These are phyloP conservation scores for Epichloe amarillans DNA, from an alignment of 2,329 filamentous ascomycete genomes.

Conservation along the genomic window DNA sequence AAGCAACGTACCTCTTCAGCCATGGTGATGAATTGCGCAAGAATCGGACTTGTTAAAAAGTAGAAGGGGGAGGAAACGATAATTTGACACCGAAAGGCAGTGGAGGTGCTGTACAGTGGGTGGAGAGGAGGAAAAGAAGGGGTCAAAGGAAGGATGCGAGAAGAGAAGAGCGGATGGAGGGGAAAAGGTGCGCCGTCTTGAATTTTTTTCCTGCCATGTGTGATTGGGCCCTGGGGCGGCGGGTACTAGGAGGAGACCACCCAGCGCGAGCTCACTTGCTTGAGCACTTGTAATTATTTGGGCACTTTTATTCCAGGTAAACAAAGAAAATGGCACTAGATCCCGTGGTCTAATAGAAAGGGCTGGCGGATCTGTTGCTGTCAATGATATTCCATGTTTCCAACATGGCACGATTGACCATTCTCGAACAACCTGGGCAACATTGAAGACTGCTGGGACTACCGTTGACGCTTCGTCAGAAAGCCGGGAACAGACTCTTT, in stretches of 20 bases:
- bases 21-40: constrained; percentile 40
- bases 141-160: constrained; percentile 13
- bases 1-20: constrained; percentile 39
- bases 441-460: no score
- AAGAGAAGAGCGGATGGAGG: constrained; percentile 15
- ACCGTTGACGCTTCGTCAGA: no score
- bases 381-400: no score
- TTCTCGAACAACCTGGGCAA: no score
- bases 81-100: constrained; percentile 10
- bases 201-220: constrained; percentile 25
- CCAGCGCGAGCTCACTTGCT: background rate
- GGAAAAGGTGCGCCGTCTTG: constrained; percentile 13
- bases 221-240: constrained; percentile 22
- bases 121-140: constrained; percentile 8
- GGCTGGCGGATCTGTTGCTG: no score
- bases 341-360: no score
- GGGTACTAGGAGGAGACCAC: constrained; percentile 4
- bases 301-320: background rate
- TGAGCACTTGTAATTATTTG: background rate
- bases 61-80: constrained; percentile 15
- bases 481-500: no score
- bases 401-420: no score
- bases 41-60: constrained; percentile 16
- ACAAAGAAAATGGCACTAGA: background rate
- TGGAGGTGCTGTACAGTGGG: constrained; percentile 12